Base-by-base conservation (phyloP, 177 flowering plant species). In the Vitis hybrid region DNA sequence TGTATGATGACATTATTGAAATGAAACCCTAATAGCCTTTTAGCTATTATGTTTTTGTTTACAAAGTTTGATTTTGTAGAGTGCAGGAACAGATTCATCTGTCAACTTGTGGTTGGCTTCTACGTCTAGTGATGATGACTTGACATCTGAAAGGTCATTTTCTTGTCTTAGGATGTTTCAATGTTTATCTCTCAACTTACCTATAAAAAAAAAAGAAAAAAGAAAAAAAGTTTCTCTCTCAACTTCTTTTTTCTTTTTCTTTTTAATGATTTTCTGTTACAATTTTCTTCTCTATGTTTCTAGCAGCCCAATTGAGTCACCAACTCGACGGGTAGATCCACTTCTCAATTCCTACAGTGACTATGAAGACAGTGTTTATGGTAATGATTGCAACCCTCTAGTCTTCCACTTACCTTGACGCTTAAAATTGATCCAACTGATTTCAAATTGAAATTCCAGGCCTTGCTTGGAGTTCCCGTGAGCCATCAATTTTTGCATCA, bases 321-420 rank as follows among this genome's bases (percentile, higher is more conserved):
- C 90, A 22, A 78, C 82, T 17, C 80, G 64, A 15, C 62, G 58
- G 20, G 55, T 50, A 10, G 87, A 94, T 76, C 89, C 94, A 33
- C 84, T 95, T 64, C 84, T 94, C 52, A 71, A 85, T 78, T 80
- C 98, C 11, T 96, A 85, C 82, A 91, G 81, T 77, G 99, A 96
- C 84, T 94, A 92, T 74, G 99, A 96, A 74, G 99, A 96, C 82
- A 90, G 95, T 78, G 92, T 96, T 54, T 96, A 94, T 75, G 98
- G 99, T 95, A 84, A 74, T 20, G 5, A 47, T 58, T 68, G n/a
- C 58, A 33, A 58, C 51, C 19, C 33, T 65, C 31, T 60, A 49
- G 51, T 13, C 54, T 67, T 50, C 60, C 56, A 12, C 58, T 47
- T 2, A 18, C 50, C 44, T 33, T 71, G 33, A 56, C 17, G 14